phyloP scores from a whole-genome alignment of 2,329 filamentous ascomycete species.

The Massarina eburnea region DNA sequence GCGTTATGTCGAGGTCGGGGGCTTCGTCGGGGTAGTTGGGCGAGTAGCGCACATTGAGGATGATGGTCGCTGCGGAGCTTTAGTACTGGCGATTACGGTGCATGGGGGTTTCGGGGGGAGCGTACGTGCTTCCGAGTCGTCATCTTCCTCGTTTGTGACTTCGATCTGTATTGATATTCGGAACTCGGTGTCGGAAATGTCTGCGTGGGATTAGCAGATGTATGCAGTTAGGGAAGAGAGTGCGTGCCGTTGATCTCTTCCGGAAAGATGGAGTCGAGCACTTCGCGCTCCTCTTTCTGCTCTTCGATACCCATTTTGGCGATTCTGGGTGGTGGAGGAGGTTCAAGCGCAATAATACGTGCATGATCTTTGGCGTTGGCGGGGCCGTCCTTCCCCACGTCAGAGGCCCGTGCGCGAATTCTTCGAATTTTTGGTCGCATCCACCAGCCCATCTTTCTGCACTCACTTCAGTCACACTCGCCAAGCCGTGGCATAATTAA shows the following conservation, averaged over 20 bases:
- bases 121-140: conserved; percentile 61
- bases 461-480: neutral
- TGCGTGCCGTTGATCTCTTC: conserved; percentile 86
- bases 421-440: neutral
- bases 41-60: conserved; percentile 88
- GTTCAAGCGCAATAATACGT: neutral
- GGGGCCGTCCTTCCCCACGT: conserved; percentile 2
- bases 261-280: conserved; percentile 96
- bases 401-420: neutral
- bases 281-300: conserved; percentile 92
- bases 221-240: neutral
- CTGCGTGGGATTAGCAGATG: conserved; percentile 51
- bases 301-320: conserved; percentile 66
- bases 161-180: conserved; percentile 86
- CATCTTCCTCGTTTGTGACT: conserved; percentile 63
- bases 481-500: neutral
- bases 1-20: conserved; percentile 76
- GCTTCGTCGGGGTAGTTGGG: conserved; percentile 85
- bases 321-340: neutral
- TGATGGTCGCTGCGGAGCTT: conserved; percentile 59
- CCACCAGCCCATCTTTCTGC: neutral
- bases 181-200: conserved; percentile 87
- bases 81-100: neutral
- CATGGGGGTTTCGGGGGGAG: no score
- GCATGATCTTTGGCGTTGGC: neutral